Evolutionary conservation across 78 protist species (phyloP), one percentile per base, ranked within the genome.

Genomic region (Isochrysis galbana): DNA sequence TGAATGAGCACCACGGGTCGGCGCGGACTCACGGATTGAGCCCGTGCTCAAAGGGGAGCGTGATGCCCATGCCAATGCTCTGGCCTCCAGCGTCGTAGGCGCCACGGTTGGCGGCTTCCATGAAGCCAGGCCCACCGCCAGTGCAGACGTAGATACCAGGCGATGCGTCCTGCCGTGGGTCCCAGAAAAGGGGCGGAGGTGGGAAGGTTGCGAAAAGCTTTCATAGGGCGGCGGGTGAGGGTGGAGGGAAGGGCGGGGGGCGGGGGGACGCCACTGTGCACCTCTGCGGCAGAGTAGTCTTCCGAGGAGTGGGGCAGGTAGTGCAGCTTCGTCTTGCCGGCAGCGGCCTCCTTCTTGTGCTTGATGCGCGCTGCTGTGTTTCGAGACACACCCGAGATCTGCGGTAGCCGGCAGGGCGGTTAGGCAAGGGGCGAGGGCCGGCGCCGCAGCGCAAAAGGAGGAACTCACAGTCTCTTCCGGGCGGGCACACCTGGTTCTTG

Each of bases 21-120:
- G n/a, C n/a, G n/a, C n/a, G n/a, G n/a, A n/a, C n/a, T n/a, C n/a
- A 54, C 67, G 74, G 74, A 82, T 93, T 93, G 84, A 89, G 91
- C 34, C 95, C 95, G 26, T 83, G 46, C 51, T 93, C 95, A 46
- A 93, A 93, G 29, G 95, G 95, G 22, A 93, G 95, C 41, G 93
- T 34, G 91, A 93, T 93, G 32, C 90, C 92, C 90, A 93, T 61
- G 29, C 95, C 95, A 22, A 90, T 47, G 23, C 80, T 61, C 69
- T 39, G 21, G 78, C 89, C 94, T 34, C 10, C 7, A 19, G 77
- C 95, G 29, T 11, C 7, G 22, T n/a, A 36, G 5, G 93, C 93
- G 54, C 93, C 93, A 2, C 11, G 2, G 93, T 90, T 90, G 48
- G 84, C 87, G 36, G 93, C 93, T 69, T 90, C 93, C 93, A 90